phyloP scores from a whole-genome alignment of 768 basidiomycete genomes.

The Pisolithus tinctorius region DNA sequence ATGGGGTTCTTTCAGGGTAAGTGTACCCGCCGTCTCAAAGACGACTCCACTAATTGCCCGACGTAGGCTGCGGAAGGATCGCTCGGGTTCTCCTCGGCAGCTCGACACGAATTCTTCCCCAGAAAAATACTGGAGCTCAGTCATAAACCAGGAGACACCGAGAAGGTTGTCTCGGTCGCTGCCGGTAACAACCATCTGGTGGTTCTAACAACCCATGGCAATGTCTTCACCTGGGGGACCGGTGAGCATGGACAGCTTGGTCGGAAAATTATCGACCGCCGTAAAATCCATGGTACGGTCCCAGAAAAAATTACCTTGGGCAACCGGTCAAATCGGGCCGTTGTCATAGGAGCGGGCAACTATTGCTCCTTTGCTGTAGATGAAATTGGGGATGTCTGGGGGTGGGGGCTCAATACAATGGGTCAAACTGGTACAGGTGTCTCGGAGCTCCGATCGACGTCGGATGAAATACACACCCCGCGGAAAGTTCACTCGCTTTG shows the following conservation, averaged over 20 bases:
- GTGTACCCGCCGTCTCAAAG: slow-evolving; percentile 17
- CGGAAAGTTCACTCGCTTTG: slow-evolving; percentile 58
- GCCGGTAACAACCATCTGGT: slow-evolving; percentile 87
- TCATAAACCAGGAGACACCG: slow-evolving; percentile 56
- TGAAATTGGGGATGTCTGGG: slow-evolving; percentile 77
- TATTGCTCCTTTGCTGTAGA: slow-evolving; percentile 91
- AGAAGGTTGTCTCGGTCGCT: slow-evolving; percentile 69
- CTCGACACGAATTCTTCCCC: slow-evolving; percentile 63
- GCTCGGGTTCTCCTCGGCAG: slow-evolving; percentile 72
- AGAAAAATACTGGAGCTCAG: slow-evolving; percentile 50
- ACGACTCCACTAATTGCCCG: slow-evolving; percentile 4
- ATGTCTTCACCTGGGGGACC: slow-evolving; percentile 85
- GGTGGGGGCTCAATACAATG: slow-evolving; percentile 93
- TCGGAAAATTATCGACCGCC: slow-evolving; percentile 80
- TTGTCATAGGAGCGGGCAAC: slow-evolving; percentile 70
- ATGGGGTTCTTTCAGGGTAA: slow-evolving; percentile 88
- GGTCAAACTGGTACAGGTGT: slow-evolving; percentile 68
- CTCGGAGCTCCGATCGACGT: slow-evolving; percentile 39
- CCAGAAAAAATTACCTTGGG: slow-evolving; percentile 85
- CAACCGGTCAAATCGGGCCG: slow-evolving; percentile 53
- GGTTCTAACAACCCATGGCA: slow-evolving; percentile 82
- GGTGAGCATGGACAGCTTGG: slow-evolving; percentile 91
- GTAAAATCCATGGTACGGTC: slow-evolving; percentile 82
- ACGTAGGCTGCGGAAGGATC: slow-evolving; percentile 67
- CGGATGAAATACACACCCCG: slow-evolving; percentile 52